Evolutionary conservation across 78 protist species (phyloP).

Genomic region (Mantamonas sphyraenae): DNA sequence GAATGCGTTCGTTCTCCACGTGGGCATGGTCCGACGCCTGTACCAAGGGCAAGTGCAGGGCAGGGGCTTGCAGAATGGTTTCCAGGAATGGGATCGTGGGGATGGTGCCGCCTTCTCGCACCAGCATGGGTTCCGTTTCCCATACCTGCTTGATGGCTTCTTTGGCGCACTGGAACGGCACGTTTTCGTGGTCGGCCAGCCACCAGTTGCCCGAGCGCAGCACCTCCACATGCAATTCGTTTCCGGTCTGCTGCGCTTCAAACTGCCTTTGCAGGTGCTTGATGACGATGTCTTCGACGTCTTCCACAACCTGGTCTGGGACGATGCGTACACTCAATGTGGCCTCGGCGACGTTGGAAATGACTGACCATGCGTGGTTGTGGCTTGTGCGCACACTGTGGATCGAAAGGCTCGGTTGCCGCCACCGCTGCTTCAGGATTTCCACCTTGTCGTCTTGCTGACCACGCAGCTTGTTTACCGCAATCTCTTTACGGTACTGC

Average conservation of each 20-base stretch:
- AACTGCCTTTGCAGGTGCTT: constrained; percentile 5
- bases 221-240: neutral
- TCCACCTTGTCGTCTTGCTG: neutral
- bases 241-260: neutral
- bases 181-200: constrained; percentile 3
- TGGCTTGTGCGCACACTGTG: neutral
- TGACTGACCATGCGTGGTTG: neutral
- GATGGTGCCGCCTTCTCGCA: constrained; percentile 27
- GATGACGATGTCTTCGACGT: neutral
- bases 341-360: neutral
- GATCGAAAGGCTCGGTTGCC: constrained; percentile 16
- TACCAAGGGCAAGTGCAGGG: constrained; percentile 31
- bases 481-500: too few relatives aligned
- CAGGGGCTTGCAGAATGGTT: constrained; percentile 4
- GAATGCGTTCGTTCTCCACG: constrained; percentile 29
- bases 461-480: neutral
- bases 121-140: constrained; percentile 7
- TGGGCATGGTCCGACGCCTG: constrained; percentile 29
- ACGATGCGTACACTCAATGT: constrained; percentile 1
- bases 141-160: constrained; percentile 13
- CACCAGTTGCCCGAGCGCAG: constrained; percentile 9
- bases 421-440: constrained; percentile 25
- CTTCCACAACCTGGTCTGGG: neutral
- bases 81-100: neutral
- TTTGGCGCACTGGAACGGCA: neutral